Evolutionary conservation across 495 filamentous ascomycete species (phyloP), one percentile per base, ranked within the genome.

Genomic region (Talaromyces ruber): DNA sequence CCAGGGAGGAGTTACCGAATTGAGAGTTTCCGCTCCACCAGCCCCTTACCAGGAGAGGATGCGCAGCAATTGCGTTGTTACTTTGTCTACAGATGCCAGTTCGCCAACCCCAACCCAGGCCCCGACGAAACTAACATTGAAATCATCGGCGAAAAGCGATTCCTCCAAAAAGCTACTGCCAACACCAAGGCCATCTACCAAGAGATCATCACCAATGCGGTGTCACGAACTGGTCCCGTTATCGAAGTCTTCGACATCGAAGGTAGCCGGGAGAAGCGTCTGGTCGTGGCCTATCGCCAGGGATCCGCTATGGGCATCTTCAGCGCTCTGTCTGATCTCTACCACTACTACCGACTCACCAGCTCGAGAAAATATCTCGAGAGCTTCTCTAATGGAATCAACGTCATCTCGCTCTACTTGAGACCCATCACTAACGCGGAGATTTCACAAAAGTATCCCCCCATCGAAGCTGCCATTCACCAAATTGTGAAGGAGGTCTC

Each of bases 401-500:
- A 90, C 14, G 90, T 97, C 65, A 93, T 98, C 79, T 97, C 92
- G 47, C 84, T 97, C 16, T 98, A 98, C 75, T 81, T 98, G 51
- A 84, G 86, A 55, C 94, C 92, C 32, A 82, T 76, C 55, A 80
- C 77, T 67, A 80, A 74, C 21, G 63, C 76, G 43, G 80, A 69
- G 68, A 79, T 74, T 37, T 74, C 72, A 59, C 77, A 71, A 69
- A 84, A 81, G 45, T 84, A 82, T 66, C 90, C 90, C 6, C 87
- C 88, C 0, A 94, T 98, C 62, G 91, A 97, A 70, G 86, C 92
- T 50, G 93, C 93, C 8, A 96, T 98, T 65, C 92, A 97, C 79
- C 95, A 98, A 76, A 96, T 98, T 76, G 96, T 95, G 80, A 97
- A 98, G 82, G 94, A 98, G 73, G 86, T 95, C 53, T 97, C 93